phyloP scores from a whole-genome alignment of 345 rosid genomes.

The Ceriops decandra region DNA sequence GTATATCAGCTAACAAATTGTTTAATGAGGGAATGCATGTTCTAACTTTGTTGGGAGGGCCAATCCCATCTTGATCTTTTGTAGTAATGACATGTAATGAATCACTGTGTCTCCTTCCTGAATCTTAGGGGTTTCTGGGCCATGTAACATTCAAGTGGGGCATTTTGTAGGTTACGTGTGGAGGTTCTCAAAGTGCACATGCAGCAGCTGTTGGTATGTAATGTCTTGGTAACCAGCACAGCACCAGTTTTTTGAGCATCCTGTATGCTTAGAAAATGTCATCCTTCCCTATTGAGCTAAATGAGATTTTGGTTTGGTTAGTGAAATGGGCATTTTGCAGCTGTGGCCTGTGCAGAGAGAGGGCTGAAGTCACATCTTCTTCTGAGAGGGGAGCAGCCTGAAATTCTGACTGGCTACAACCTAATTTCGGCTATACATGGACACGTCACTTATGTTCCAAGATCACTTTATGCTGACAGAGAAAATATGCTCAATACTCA shows the following conservation, averaged over 20 bases:
- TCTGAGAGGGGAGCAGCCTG: constrained; percentile 82
- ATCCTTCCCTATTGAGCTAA: no score
- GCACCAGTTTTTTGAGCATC: constrained; percentile 5
- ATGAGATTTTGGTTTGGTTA: neutral
- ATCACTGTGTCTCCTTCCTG: constrained; percentile 7
- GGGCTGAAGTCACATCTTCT: constrained; percentile 81
- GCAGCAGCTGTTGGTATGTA: constrained; percentile 79
- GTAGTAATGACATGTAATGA: neutral
- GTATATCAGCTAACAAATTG: neutral
- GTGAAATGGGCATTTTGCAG: constrained; percentile 23
- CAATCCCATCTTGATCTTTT: neutral
- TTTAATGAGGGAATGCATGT: neutral
- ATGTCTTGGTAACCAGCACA: neutral
- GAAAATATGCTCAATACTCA: constrained; percentile 53
- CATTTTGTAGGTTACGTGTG: constrained; percentile 82
- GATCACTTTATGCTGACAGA: constrained; percentile 59
- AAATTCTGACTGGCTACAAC: constrained; percentile 75
- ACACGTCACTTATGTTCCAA: constrained; percentile 57
- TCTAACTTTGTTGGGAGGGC: neutral
- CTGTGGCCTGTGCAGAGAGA: constrained; percentile 85
- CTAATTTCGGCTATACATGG: constrained; percentile 72
- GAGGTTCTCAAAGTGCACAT: constrained; percentile 95
- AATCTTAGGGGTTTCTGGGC: constrained; percentile 15
- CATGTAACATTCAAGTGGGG: constrained; percentile 26
- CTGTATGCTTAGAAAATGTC: neutral